phyloP scores from a whole-genome alignment of 2,329 filamentous ascomycete species.

The Ploettnerulaceae sp. region DNA sequence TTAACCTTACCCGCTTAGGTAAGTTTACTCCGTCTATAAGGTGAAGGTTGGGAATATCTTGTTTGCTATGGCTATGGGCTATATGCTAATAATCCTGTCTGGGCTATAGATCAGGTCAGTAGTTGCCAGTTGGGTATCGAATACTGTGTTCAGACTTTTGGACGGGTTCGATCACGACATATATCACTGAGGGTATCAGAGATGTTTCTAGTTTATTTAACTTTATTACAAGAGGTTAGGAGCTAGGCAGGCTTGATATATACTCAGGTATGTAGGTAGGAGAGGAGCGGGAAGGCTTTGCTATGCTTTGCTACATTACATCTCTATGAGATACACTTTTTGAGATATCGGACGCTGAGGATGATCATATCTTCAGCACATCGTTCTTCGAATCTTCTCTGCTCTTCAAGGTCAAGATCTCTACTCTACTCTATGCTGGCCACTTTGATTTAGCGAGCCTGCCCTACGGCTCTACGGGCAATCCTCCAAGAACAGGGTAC shows the following conservation, averaged over 20 bases:
- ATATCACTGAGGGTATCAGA: conserved; percentile 15
- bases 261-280: conserved; percentile 8
- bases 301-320: too few species aligned
- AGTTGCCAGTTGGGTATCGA: too few species aligned
- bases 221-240: conserved; percentile 13
- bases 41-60: conserved; percentile 5
- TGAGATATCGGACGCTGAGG: conserved; percentile 15
- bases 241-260: too few species aligned
- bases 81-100: conserved; percentile 14
- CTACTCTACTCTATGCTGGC: conserved; percentile 12
- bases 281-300: conserved; percentile 14
- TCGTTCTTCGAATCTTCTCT: conserved; percentile 18
- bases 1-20: too few species aligned
- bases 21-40: neutral
- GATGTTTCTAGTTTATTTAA: too few species aligned
- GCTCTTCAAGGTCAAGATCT: conserved; percentile 16
- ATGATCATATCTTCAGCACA: conserved; percentile 11
- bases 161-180: conserved; percentile 19
- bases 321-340: conserved; percentile 10
- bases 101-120: conserved; percentile 16
- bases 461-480: conserved; percentile 12
- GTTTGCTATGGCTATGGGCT: conserved; percentile 15
- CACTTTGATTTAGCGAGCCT: too few species aligned
- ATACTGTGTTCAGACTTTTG: conserved; percentile 16
- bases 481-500: neutral